Percentiles rank a stretch among this genome's conserved stretches.
Evolutionary conservation across 2,329 filamentous ascomycete genomes (phyloP).

Genomic region (Penicillium crustosum): DNA sequence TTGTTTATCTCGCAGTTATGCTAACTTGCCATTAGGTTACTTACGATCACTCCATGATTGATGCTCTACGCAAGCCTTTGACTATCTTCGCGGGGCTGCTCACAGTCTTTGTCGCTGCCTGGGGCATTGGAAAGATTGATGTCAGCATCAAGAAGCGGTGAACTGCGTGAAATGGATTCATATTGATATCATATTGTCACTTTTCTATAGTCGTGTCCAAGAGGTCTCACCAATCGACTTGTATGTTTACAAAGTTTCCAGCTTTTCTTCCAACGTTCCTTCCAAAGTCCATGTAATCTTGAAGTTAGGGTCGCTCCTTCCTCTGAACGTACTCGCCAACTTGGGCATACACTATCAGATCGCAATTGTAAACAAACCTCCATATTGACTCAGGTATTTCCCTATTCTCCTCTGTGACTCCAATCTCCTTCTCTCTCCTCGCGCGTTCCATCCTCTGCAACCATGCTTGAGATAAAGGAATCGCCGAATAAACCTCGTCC

Average conservation of each 20-base stretch:
- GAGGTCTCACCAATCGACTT: slow-evolving; percentile 8
- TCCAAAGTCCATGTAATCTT: neutral
- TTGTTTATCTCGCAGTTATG: neutral
- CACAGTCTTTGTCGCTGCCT: slow-evolving; percentile 71
- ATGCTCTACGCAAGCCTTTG: slow-evolving; percentile 80
- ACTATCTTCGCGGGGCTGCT: slow-evolving; percentile 74
- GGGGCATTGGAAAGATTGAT: slow-evolving; percentile 74
- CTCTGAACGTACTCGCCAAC: neutral
- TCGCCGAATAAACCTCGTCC: neutral
- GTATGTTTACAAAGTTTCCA: slow-evolving; percentile 2
- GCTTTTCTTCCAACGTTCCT: neutral
- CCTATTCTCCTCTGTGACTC: neutral
- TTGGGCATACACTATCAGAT: neutral
- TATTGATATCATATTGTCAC: slow-evolving; percentile 18
- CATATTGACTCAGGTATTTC: neutral
- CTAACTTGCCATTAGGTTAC: slow-evolving; percentile 53
- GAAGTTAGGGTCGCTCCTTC: neutral
- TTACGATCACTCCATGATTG: slow-evolving; percentile 77
- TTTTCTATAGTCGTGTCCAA: slow-evolving; percentile 17
- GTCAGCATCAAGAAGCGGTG: slow-evolving; percentile 70
- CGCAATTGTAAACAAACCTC: neutral
- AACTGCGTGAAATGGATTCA: slow-evolving; percentile 16
- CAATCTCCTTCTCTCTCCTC: neutral
- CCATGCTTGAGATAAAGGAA: neutral
- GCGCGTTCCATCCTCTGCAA: neutral